Evolutionary conservation across 805 yeast genomes (phyloP), one percentile per base, ranked within the genome.

Genomic region (Wickerhamia fluorescens): DNA sequence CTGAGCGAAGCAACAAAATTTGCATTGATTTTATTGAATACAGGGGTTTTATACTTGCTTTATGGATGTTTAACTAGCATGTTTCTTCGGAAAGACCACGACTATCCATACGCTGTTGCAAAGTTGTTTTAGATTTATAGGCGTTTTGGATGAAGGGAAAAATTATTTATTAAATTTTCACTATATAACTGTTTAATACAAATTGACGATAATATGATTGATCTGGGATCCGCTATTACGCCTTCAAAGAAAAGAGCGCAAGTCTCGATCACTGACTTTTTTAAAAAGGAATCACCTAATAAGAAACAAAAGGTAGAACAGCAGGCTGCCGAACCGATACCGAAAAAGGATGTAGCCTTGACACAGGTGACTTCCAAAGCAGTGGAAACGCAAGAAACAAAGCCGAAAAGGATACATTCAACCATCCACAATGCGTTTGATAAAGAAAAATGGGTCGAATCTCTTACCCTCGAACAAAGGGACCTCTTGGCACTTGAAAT

Each of bases 401-500:
- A 22, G n/a, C 11, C 8, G 16, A n/a, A n/a, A n/a, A n/a, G n/a
- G n/a, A n/a, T n/a, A n/a, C n/a, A n/a, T n/a, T n/a, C n/a, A n/a
- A n/a, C n/a, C n/a, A n/a, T n/a, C n/a, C n/a, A n/a, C n/a, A n/a
- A n/a, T n/a, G n/a, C 20, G 10, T 78, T 76, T 45, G 55, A 74
- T 39, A 79, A 73, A 43, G 40, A 48, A 3, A 31, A 52, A 33
- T 80, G 86, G 83, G 36, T 75, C 6, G 42, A 46, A 0, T 37
- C 63, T 1, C 58, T 80, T 4, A 49, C 70, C 0, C 40, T 51
- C 0, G 84, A 75, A 25, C 67, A 73, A 23, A 53, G 45, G 25
- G 56, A 54, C 3, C 58, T 87, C 4, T 65, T 87, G 2, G 52
- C 65, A 12, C 58, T 81, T 7, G 98, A 92, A 50, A 71, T 86